Evolutionary conservation across 495 filamentous ascomycete species (phyloP), one percentile per base, ranked within the genome.

Genomic region (Lophiostoma macrostomum): DNA sequence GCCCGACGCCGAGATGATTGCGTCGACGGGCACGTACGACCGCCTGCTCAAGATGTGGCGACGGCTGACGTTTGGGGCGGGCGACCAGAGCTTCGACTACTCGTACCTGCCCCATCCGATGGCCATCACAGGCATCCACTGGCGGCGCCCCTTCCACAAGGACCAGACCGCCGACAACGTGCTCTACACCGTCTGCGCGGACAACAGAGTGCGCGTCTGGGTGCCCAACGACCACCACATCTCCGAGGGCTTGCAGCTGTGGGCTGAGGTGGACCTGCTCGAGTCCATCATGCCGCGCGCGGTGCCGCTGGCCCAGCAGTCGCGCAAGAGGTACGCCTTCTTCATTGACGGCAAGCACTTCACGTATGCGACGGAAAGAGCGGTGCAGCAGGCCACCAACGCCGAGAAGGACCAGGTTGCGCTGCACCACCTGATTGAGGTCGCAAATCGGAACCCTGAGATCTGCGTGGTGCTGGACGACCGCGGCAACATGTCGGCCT

Each of bases 21-120:
- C 91, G 10, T 90, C 88, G 3, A 81, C 88, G 7, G 89, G 89
- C 27, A 71, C 72, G 38, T 82, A 88, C 65, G 93, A 97, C 64
- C 78, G 85, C 32, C 73, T 97, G 18, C 81, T 91, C 40, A 99
- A 97, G 70, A 78, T 97, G 64, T 99, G 93, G 93, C 80, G 89
- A 54, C 76, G 91, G 55, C 71, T 94, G 16, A 86, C 85, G n/a
- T 95, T 88, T 67, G 88, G 88, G 14, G 78, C 81, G 10, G 83
- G 87, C 53, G 87, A 91, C 60, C 86, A 87, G 19, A 80, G 87
- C 25, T 96, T 96, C 67, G 93, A 97, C 61, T 87, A 90, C 63
- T 80, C 82, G 4, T 99, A 99, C 69, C 80, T 99, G 1, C 72
- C 83, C 11, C 93, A 99, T 69, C 90, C 90, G 1, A 73, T 77